Base-by-base conservation (phyloP, 768 basidiomycete species). In the Trametes sanguinea region DNA sequence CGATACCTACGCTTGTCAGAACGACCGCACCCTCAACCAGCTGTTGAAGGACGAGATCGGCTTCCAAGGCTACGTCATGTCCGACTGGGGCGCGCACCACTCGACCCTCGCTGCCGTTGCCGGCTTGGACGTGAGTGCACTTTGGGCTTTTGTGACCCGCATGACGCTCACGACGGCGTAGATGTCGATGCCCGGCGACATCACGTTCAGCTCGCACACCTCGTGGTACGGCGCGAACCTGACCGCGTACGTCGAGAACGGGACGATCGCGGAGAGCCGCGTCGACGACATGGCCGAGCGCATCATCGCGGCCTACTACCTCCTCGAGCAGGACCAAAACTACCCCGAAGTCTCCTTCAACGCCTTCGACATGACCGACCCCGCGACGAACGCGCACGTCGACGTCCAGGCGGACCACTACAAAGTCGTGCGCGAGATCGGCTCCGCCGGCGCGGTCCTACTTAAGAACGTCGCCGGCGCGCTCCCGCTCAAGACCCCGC, bases 271-370 rank as follows among this genome's bases (percentile, higher is more conserved):
- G 0, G 77, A 80, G 64, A 70, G 78, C 3, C 83, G 90, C 5
- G 74, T 90, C 5, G 85, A 88, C 57, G 92, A 95, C 70, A 93
- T 94, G 90, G 92, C 88, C 4, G 86, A 83, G 8, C 86, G 92
- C 33, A 88, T 94, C 67, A 71, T 94, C 29, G 88, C 90, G 2
- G 75, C 79, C 0, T 94, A 85, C 83, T 92, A 87, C 68, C 74
- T 83, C 54, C 78, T 89, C 47, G 76, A 78, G 39, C 90, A 92
- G 74, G 87, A 94, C 13, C 70, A 78, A 6, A 73, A 75, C 11
- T 95, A 81, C 74, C 92, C 93, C 2, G 51, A 46, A 11, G 80
- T 83, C 65, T 92, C 86, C 77, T 94, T 94, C 72, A 83, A 92
- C 68, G 83, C 85, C 2, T 88, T 87, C 78, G 57, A 71, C 17